Evolutionary conservation across 2,329 filamentous ascomycete genomes (phyloP).

Genomic region (Apiospora saccharicola): DNA sequence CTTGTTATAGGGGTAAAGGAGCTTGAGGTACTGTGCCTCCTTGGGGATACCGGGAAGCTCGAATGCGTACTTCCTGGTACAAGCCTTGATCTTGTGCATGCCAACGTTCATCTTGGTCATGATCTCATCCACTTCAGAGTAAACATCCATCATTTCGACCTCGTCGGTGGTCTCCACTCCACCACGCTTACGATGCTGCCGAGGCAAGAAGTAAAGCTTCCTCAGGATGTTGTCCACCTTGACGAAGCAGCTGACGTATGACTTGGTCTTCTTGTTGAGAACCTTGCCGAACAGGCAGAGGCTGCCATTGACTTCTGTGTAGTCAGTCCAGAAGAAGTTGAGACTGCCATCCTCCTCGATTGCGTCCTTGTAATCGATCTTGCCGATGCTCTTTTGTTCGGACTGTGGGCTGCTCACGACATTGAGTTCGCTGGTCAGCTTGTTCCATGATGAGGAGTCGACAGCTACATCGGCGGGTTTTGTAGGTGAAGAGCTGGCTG

Average conservation of each 20-base stretch:
- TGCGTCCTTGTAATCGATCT: conserved; percentile 83
- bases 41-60: conserved; percentile 87
- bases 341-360: conserved; percentile 92
- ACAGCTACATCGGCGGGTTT: conserved; percentile 66
- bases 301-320: conserved; percentile 89
- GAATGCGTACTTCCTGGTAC: conserved; percentile 92
- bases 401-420: conserved; percentile 77
- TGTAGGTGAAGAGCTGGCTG: conserved; percentile 78
- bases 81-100: conserved; percentile 93
- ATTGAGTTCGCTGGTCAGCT: conserved; percentile 85
- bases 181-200: conserved; percentile 63
- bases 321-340: conserved; percentile 97
- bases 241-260: conserved; percentile 90
- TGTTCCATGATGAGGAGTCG: conserved; percentile 87
- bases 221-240: conserved; percentile 94
- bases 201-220: conserved; percentile 92
- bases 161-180: conserved; percentile 77
- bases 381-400: conserved; percentile 73
- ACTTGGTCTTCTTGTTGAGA: conserved; percentile 81
- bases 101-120: conserved; percentile 88
- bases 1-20: conserved; percentile 95
- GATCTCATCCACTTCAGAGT: conserved; percentile 84
- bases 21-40: conserved; percentile 90
- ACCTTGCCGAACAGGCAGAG: conserved; percentile 97
- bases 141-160: conserved; percentile 88